Conservation (phyloP, 2,329 filamentous ascomycete genomes). For the Dactylonectria estremocensis region DNA sequence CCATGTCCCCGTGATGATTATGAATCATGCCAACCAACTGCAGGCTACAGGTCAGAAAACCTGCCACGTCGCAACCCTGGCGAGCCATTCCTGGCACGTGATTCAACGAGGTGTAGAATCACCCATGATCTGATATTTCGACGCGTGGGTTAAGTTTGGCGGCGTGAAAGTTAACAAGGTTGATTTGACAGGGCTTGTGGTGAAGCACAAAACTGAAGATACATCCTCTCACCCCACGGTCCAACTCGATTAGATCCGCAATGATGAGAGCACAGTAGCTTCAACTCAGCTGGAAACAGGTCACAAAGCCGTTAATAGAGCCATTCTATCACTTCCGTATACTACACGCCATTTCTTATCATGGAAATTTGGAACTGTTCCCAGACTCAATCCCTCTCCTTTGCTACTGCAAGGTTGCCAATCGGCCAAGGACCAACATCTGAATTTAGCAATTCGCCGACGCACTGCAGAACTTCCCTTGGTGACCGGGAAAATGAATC, state of each 20-base stretch:
- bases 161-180: neutral
- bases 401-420: neutral
- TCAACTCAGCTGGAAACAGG: too few relatives aligned
- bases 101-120: neutral
- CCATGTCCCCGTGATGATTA: neutral
- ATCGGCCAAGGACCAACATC: neutral
- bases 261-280: neutral
- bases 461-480: neutral
- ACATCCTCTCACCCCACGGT: neutral
- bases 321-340: too few relatives aligned
- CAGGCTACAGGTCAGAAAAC: neutral
- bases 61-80: neutral
- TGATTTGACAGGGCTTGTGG: neutral
- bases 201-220: neutral
- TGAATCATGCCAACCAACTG: neutral
- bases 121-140: neutral
- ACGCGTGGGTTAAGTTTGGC: neutral
- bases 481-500: neutral
- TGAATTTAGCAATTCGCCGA: neutral
- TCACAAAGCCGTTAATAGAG: too few relatives aligned
- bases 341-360: neutral
- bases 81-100: neutral
- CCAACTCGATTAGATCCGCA: too few relatives aligned
- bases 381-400: neutral
- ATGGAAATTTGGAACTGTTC: neutral